phyloP scores from a whole-genome alignment of 495 filamentous ascomycete genomes.

The Penicillium argentinense region DNA sequence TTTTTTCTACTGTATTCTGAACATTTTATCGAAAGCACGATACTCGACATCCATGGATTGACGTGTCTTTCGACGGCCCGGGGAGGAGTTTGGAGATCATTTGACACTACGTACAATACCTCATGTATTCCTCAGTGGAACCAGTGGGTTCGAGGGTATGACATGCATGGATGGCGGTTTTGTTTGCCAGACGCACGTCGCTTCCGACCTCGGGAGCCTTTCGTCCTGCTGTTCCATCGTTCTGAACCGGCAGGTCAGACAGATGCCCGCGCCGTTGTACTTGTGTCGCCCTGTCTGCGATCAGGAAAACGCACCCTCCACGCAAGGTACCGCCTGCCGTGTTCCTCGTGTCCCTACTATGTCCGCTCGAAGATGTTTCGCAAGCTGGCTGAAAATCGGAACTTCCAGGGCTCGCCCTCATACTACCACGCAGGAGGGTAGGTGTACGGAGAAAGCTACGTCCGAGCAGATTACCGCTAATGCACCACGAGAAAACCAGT shows the following conservation, averaged over 20 bases:
- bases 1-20: too few species aligned
- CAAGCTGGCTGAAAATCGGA: too few species aligned
- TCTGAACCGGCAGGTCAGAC: slow-evolving; percentile 9
- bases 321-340: slow-evolving; percentile 4
- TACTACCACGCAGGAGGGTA: background rate
- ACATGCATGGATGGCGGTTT: slow-evolving; percentile 23
- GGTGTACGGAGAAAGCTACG: slow-evolving; percentile 2
- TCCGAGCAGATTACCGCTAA: slow-evolving; percentile 23
- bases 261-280: slow-evolving; percentile 7
- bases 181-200: slow-evolving; percentile 13
- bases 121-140: background rate
- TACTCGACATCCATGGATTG: too few species aligned
- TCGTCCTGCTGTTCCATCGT: slow-evolving; percentile 1
- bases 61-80: too few species aligned
- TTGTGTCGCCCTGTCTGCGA: slow-evolving; percentile 7
- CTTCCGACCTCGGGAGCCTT: slow-evolving; percentile 3
- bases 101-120: too few species aligned
- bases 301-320: too few species aligned
- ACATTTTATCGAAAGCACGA: too few species aligned
- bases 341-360: too few species aligned
- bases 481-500: slow-evolving; percentile 20
- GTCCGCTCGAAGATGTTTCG: too few species aligned
- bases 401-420: too few species aligned
- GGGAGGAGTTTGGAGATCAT: too few species aligned
- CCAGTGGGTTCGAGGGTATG: slow-evolving; percentile 15